Evolutionary conservation across 2,329 filamentous ascomycete genomes (phyloP).

Genomic region (Orbilia brochopaga): DNA sequence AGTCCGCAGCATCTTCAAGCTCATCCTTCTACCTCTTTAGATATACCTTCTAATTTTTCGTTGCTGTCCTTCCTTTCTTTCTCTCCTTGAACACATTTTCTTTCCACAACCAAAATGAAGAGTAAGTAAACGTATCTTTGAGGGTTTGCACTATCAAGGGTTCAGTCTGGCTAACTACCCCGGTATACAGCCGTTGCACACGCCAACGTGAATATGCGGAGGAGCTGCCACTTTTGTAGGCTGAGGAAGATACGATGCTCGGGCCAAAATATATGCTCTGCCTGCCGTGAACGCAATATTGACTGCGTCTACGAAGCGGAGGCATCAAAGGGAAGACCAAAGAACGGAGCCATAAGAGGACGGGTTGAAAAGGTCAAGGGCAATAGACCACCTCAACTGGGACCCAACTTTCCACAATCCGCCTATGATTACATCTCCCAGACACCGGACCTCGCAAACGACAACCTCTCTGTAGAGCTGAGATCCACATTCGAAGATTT

Average conservation of each 20-base stretch:
- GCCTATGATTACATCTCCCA: slow-evolving; percentile 35
- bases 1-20: slow-evolving; percentile 43
- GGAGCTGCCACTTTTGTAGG: slow-evolving; percentile 52
- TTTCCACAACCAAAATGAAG: slow-evolving; percentile 49
- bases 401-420: slow-evolving; percentile 31
- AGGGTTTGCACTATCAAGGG: neutral
- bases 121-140: slow-evolving; percentile 32
- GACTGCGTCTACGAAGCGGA: slow-evolving; percentile 52
- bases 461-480: slow-evolving; percentile 43
- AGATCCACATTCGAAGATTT: slow-evolving; percentile 41
- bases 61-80: slow-evolving; percentile 39
- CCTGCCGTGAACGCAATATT: slow-evolving; percentile 51
- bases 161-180: slow-evolving; percentile 12
- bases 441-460: slow-evolving; percentile 23
- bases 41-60: slow-evolving; percentile 39
- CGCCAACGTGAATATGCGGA: slow-evolving; percentile 49
- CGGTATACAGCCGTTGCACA: slow-evolving; percentile 31
- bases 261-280: slow-evolving; percentile 49
- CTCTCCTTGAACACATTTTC: slow-evolving; percentile 31
- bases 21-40: slow-evolving; percentile 44
- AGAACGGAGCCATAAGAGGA: slow-evolving; percentile 43
- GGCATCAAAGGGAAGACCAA: slow-evolving; percentile 51
- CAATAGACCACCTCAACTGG: slow-evolving; percentile 19
- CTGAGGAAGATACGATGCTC: slow-evolving; percentile 51
- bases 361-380: slow-evolving; percentile 41